Conservation (phyloP, 345 rosid species). For the Euphorbia peplus region DNA sequence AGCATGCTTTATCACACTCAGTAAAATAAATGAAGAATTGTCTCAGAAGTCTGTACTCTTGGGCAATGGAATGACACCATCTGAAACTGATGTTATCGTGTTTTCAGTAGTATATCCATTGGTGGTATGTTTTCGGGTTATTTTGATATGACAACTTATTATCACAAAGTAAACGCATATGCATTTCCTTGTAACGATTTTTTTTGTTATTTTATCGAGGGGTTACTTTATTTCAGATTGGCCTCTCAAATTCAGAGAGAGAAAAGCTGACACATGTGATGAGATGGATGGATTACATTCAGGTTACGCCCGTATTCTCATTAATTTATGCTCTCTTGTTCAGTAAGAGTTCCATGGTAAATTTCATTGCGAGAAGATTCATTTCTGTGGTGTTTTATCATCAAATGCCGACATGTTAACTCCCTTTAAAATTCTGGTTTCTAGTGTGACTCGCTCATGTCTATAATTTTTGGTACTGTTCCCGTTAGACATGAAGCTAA, state of each 20-base stretch:
- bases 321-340: background rate
- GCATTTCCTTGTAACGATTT: background rate
- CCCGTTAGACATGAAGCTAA: background rate
- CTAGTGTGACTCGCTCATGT: too few species aligned
- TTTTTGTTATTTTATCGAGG: constrained; percentile 4
- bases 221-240: constrained; percentile 44
- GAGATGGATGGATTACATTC: constrained; percentile 89
- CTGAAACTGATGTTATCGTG: constrained; percentile 71
- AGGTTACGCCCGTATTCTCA: constrained; percentile 40
- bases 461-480: constrained; percentile 2
- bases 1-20: constrained; percentile 44
- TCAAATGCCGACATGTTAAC: background rate
- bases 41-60: constrained; percentile 57
- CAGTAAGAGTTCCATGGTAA: background rate
- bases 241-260: constrained; percentile 45
- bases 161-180: background rate
- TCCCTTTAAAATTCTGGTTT: background rate
- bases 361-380: background rate
- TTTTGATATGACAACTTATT: background rate
- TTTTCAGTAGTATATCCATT: constrained; percentile 63
- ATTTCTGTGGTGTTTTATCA: background rate
- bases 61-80: constrained; percentile 71
- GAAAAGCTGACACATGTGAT: constrained; percentile 59
- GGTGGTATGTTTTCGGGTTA: constrained; percentile 44
- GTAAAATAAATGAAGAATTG: constrained; percentile 56